Evolutionary conservation across 78 protist species (phyloP).

Genomic region (Dictyostelium firmibasis): DNA sequence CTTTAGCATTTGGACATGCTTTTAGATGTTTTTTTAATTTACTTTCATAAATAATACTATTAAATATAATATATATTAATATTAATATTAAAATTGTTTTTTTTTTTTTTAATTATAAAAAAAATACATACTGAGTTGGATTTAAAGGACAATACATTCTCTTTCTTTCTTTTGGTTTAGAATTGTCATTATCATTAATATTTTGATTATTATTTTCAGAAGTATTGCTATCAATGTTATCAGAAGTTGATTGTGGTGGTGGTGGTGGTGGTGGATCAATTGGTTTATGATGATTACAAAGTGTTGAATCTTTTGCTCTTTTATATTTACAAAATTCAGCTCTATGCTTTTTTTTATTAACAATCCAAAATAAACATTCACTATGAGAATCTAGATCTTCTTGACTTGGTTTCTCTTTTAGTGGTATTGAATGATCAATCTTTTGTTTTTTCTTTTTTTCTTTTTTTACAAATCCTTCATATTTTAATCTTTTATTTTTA

Average conservation of each 20-base stretch:
- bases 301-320: constrained; percentile 33
- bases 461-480: not conserved
- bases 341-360: constrained; percentile 40
- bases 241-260: not conserved
- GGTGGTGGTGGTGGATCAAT: not conserved
- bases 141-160: constrained; percentile 41
- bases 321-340: constrained; percentile 49
- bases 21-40: constrained; percentile 54
- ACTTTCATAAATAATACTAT: constrained; percentile 32
- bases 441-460: constrained; percentile 8
- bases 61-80: not conserved
- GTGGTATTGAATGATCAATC: constrained; percentile 44
- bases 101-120: no score
- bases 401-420: constrained; percentile 41
- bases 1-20: constrained; percentile 37
- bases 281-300: constrained; percentile 48
- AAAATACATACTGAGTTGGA: constrained; percentile 29
- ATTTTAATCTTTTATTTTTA: constrained; percentile 2
- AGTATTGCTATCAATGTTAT: not conserved
- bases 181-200: not conserved
- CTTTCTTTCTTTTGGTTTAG: constrained; percentile 1
- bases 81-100: not conserved
- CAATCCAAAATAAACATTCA: constrained; percentile 58
- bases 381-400: constrained; percentile 16
- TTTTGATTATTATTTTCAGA: not conserved